Conservation (phyloP, 2,329 filamentous ascomycete genomes). For the Escovopsis weberi region DNA sequence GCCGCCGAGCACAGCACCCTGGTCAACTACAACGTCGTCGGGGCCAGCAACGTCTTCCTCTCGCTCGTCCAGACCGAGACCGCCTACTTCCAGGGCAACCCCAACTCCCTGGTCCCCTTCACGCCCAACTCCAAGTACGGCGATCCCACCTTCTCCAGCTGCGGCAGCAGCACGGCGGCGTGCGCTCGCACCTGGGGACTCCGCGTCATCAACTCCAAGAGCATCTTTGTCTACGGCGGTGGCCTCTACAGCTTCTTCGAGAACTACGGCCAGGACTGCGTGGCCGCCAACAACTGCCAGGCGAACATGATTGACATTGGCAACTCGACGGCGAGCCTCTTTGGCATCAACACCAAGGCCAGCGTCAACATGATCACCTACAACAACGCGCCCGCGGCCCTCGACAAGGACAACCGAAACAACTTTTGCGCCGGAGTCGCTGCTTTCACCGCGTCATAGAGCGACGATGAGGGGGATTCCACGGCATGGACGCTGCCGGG, state of each 20-base stretch:
- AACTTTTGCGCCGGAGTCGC: conserved; percentile 50
- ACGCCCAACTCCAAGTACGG: conserved; percentile 38
- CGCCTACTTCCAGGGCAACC: conserved; percentile 76
- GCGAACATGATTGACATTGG: conserved; percentile 64
- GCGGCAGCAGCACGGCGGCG: conserved; percentile 23
- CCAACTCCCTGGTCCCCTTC: conserved; percentile 54
- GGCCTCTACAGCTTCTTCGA: conserved; percentile 75
- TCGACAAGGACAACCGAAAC: conserved; percentile 48
- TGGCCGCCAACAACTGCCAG: conserved; percentile 55
- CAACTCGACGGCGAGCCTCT: conserved; percentile 50
- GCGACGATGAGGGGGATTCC: conserved; percentile 4
- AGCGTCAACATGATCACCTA: conserved; percentile 57
- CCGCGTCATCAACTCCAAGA: conserved; percentile 50
- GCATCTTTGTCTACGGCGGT: conserved; percentile 56
- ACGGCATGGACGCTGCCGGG: not conserved
- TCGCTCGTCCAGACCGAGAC: conserved; percentile 80
- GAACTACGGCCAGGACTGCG: conserved; percentile 61
- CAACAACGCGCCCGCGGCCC: conserved; percentile 36
- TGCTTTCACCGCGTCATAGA: conserved; percentile 24
- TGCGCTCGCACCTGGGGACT: conserved; percentile 70
- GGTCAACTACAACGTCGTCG: conserved; percentile 75
- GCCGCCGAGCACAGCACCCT: conserved; percentile 50
- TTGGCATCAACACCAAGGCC: conserved; percentile 61
- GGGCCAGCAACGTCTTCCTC: conserved; percentile 69
- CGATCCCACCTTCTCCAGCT: conserved; percentile 56